Conservation (phyloP, 176 grass and related monocot genomes). For the Triticum monococcum region DNA sequence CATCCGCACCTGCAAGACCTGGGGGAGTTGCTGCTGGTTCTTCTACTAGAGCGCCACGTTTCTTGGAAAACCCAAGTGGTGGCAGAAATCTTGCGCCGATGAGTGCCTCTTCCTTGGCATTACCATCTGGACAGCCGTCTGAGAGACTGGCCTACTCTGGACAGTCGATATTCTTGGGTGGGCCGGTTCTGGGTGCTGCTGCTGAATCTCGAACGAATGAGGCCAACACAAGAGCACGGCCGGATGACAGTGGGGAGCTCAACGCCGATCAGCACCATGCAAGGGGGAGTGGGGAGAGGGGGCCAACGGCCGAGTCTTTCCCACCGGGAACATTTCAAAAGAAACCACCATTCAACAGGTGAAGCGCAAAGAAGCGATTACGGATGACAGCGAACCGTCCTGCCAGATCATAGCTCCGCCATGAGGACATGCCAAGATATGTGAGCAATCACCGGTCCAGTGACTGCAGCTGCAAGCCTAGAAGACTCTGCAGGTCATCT, state of each 20-base stretch:
- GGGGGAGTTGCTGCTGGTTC: constrained; percentile 5
- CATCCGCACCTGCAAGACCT: constrained; percentile 16
- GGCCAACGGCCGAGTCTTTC: constrained; percentile 40
- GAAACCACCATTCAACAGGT: constrained; percentile 56
- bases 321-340: constrained; percentile 51
- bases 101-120: constrained; percentile 14
- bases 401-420: neutral
- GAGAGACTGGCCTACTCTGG: constrained; percentile 71
- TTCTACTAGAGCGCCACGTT: constrained; percentile 18
- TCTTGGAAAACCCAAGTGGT: constrained; percentile 52
- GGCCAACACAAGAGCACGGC: constrained; percentile 20
- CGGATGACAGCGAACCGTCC: neutral
- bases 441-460: neutral
- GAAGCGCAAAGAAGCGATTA: constrained; percentile 13
- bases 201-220: constrained; percentile 35
- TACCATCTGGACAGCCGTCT: constrained; percentile 37
- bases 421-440: neutral
- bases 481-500: neutral
- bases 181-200: constrained; percentile 64
- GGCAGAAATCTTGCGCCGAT: constrained; percentile 31
- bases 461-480: neutral
- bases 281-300: constrained; percentile 36
- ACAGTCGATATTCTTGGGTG: constrained; percentile 93
- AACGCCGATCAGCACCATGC: constrained; percentile 8
- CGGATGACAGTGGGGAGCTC: constrained; percentile 32